Conservation (phyloP, 768 basidiomycete genomes). For the Nidularia pulvinata region DNA sequence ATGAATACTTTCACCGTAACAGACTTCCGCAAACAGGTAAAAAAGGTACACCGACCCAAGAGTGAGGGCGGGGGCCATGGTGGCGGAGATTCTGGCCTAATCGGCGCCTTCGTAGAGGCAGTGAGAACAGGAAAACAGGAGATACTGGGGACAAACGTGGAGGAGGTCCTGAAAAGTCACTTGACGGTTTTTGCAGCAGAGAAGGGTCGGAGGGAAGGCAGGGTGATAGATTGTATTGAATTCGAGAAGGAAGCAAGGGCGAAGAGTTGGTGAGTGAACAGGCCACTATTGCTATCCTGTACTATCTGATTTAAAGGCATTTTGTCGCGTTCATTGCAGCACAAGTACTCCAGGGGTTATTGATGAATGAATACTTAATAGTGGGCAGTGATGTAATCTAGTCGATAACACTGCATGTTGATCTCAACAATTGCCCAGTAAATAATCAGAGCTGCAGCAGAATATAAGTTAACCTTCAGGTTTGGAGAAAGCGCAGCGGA, state of each 20-base stretch:
- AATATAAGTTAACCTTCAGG: too few relatives aligned
- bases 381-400: too few relatives aligned
- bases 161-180: slow-evolving; percentile 76
- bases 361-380: too few relatives aligned
- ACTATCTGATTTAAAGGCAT: too few relatives aligned
- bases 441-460: too few relatives aligned
- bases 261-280: too few relatives aligned
- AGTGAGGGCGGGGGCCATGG: slow-evolving; percentile 76
- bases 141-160: slow-evolving; percentile 62
- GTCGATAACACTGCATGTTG: too few relatives aligned
- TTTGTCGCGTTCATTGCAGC: too few relatives aligned
- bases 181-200: slow-evolving; percentile 90
- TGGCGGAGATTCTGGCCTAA: slow-evolving; percentile 80
- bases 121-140: slow-evolving; percentile 66
- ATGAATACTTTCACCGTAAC: slow-evolving; percentile 76
- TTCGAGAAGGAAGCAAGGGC: slow-evolving; percentile 55
- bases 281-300: too few relatives aligned
- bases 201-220: slow-evolving; percentile 67
- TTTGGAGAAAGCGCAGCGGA: too few relatives aligned
- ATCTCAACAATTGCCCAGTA: too few relatives aligned
- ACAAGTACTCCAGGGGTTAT: too few relatives aligned
- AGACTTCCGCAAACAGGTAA: slow-evolving; percentile 64
- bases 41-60: slow-evolving; percentile 43
- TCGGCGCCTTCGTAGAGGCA: slow-evolving; percentile 75
- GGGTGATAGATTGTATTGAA: slow-evolving; percentile 65